Evolutionary conservation across 2,329 filamentous ascomycete species (phyloP).

Genomic region (Epichloe hybrida): DNA sequence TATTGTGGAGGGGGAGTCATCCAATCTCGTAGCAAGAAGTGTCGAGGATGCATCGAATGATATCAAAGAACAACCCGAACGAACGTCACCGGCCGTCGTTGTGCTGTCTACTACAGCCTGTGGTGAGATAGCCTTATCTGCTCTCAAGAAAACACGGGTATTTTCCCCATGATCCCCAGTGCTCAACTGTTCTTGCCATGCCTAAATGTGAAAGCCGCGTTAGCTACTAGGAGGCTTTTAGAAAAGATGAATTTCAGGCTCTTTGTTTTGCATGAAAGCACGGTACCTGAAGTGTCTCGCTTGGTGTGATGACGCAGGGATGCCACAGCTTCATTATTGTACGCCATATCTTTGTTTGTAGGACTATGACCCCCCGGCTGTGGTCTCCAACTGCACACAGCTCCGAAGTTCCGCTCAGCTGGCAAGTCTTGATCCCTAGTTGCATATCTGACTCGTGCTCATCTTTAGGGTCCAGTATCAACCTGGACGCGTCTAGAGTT

Average conservation of each 20-base stretch:
- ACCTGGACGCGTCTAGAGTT: constrained; percentile 16
- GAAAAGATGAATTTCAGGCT: not conserved
- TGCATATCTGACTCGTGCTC: constrained; percentile 36
- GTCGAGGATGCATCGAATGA: constrained; percentile 46
- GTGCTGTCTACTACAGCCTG: constrained; percentile 16
- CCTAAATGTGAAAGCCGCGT: constrained; percentile 22
- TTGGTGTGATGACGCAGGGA: constrained; percentile 35
- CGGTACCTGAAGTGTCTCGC: constrained; percentile 42
- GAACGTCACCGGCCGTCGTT: constrained; percentile 24
- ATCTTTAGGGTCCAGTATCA: constrained; percentile 19
- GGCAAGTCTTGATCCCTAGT: constrained; percentile 49
- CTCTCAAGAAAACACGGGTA: constrained; percentile 32
- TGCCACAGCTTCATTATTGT: constrained; percentile 38
- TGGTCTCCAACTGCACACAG: constrained; percentile 53
- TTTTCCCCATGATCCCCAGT: constrained; percentile 22
- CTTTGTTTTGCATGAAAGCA: not conserved
- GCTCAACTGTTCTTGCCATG: constrained; percentile 48
- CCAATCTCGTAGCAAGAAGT: constrained; percentile 46
- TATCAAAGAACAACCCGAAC: constrained; percentile 38
- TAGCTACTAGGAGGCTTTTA: constrained; percentile 1
- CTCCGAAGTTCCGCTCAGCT: constrained; percentile 45
- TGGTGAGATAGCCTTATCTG: constrained; percentile 37
- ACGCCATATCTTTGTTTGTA: constrained; percentile 38
- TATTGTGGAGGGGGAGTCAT: constrained; percentile 47
- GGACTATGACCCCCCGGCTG: constrained; percentile 43